A percentile compares a stretch with the other conserved stretches of the same genome.
Conservation (phyloP, 108 stramenopile species). For the Epithemia pelagica region DNA sequence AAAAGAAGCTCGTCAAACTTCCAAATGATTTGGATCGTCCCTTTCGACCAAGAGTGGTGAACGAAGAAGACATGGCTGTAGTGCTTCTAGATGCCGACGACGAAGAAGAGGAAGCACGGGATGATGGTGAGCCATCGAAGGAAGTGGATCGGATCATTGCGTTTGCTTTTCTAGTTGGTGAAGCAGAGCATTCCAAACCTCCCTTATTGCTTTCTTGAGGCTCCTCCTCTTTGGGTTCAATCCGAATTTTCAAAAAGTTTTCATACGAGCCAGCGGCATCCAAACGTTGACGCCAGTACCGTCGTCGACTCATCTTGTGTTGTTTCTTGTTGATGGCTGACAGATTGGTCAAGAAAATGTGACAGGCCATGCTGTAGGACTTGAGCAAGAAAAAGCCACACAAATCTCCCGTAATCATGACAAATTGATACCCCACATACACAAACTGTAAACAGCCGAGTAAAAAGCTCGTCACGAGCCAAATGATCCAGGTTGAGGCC, state of each 20-base stretch:
- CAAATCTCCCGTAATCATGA: constrained; percentile 72
- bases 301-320: constrained; percentile 35
- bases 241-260: constrained; percentile 58
- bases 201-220: too few relatives aligned
- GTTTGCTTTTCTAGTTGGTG: too few relatives aligned
- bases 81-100: too few relatives aligned
- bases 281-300: constrained; percentile 62
- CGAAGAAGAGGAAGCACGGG: too few relatives aligned
- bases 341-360: constrained; percentile 11
- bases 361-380: constrained; percentile 50
- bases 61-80: too few relatives aligned
- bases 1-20: too few relatives aligned
- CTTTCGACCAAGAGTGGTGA: too few relatives aligned
- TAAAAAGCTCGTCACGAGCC: constrained; percentile 57
- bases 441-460: constrained; percentile 60
- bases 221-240: constrained; percentile 20
- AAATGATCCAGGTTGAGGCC: constrained; percentile 79
- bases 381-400: constrained; percentile 50
- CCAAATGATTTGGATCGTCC: too few relatives aligned
- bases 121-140: too few relatives aligned
- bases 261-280: constrained; percentile 40
- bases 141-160: too few relatives aligned
- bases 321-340: too few relatives aligned
- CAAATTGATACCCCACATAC: constrained; percentile 76
- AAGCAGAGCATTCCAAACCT: too few relatives aligned